These are phyloP conservation scores for Diaporthe capsici DNA, from an alignment of 2,329 filamentous ascomycete genomes.

Conservation along the genomic window DNA sequence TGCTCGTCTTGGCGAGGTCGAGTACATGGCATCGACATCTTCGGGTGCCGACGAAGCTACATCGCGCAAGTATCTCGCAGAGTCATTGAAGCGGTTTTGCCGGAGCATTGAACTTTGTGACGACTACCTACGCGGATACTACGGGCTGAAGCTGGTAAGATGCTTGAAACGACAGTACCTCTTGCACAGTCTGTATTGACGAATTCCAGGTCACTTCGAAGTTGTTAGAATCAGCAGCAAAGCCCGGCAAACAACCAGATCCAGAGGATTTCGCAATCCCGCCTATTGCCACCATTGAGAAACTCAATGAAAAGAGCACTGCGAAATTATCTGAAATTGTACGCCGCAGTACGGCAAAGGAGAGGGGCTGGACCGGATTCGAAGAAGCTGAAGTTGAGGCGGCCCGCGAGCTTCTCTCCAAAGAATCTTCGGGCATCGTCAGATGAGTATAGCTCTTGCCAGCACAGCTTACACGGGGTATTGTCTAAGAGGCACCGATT, in stretches of 20 bases:
- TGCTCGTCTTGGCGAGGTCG: conserved; percentile 86
- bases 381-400: conserved; percentile 79
- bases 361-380: conserved; percentile 81
- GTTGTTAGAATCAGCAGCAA: conserved; percentile 61
- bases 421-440: conserved; percentile 60
- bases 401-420: conserved; percentile 75
- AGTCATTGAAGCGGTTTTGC: conserved; percentile 87
- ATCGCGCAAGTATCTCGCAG: conserved; percentile 70
- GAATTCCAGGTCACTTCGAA: conserved; percentile 61
- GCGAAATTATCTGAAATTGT: conserved; percentile 84
- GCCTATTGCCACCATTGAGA: conserved; percentile 70
- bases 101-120: conserved; percentile 95
- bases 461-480: conserved; percentile 22
- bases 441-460: conserved; percentile 54
- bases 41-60: conserved; percentile 53
- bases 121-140: conserved; percentile 91
- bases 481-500: conserved; percentile 46
- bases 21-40: conserved; percentile 76
- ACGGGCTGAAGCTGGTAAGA: conserved; percentile 85
- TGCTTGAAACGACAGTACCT: background rate
- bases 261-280: conserved; percentile 68
- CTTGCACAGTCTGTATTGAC: conserved; percentile 46
- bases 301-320: conserved; percentile 80
- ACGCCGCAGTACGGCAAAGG: conserved; percentile 69
- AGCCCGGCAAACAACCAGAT: conserved; percentile 62